Evolutionary conservation across 2,329 filamentous ascomycete genomes (phyloP).

Genomic region (Diplodia seriata): DNA sequence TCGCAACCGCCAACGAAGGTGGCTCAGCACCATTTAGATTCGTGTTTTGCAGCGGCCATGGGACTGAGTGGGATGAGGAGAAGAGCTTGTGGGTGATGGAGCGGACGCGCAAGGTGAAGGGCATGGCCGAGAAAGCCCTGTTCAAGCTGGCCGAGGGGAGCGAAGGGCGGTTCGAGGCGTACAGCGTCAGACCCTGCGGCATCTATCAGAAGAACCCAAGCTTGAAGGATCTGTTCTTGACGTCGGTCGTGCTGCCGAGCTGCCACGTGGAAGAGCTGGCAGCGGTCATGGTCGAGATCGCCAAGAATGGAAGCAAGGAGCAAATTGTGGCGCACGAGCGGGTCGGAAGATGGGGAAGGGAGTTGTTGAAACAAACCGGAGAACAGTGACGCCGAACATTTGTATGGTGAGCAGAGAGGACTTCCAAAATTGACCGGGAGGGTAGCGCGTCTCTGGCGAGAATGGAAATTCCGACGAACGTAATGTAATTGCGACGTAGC

Average conservation of each 20-base stretch:
- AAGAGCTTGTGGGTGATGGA: slow-evolving; percentile 13
- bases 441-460: neutral
- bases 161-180: slow-evolving; percentile 8
- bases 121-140: slow-evolving; percentile 6
- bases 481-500: neutral
- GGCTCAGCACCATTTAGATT: neutral
- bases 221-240: neutral
- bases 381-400: neutral
- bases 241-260: slow-evolving; percentile 18
- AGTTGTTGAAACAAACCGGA: neutral
- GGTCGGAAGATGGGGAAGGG: slow-evolving; percentile 5
- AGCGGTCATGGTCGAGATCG: slow-evolving; percentile 14
- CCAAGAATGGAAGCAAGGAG: neutral
- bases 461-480: neutral
- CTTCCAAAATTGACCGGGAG: neutral
- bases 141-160: slow-evolving; percentile 3
- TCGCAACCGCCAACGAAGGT: neutral
- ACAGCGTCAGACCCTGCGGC: slow-evolving; percentile 7
- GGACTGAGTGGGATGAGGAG: slow-evolving; percentile 1
- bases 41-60: slow-evolving; percentile 16
- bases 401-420: neutral
- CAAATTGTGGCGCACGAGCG: slow-evolving; percentile 1
- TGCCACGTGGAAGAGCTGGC: slow-evolving; percentile 19
- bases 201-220: slow-evolving; percentile 16
- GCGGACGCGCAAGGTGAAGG: slow-evolving; percentile 14